A percentile compares a stretch with the other conserved stretches of the same genome.
Conservation (phyloP, 768 basidiomycete genomes). For the Lyophyllum decastes region DNA sequence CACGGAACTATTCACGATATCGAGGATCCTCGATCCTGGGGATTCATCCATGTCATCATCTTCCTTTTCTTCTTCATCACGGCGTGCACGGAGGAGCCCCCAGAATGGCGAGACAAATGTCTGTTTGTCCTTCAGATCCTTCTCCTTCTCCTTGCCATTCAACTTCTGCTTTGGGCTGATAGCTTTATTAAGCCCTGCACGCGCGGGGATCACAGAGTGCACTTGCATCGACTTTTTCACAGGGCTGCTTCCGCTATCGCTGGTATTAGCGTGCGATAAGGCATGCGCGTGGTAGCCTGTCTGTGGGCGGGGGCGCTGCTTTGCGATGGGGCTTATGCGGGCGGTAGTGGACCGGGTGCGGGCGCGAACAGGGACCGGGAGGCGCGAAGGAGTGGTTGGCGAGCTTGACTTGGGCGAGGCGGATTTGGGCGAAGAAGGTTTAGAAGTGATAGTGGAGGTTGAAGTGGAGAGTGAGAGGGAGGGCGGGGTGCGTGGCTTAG, state of each 20-base stretch:
- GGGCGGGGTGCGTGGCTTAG: slow-evolving; percentile 17
- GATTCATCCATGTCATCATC: slow-evolving; percentile 2
- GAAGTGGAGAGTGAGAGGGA: slow-evolving; percentile 14
- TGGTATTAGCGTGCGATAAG: slow-evolving; percentile 26
- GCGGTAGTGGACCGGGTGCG: slow-evolving; percentile 25
- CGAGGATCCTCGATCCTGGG: slow-evolving; percentile 11
- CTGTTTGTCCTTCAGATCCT: not conserved
- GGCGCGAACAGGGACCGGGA: slow-evolving; percentile 21
- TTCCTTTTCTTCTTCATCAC: not conserved
- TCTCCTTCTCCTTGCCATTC: not conserved
- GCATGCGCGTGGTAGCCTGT: slow-evolving; percentile 29
- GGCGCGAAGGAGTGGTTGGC: slow-evolving; percentile 18
- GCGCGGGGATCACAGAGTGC: slow-evolving; percentile 5
- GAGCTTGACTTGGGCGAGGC: slow-evolving; percentile 3
- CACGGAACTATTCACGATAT: slow-evolving; percentile 13
- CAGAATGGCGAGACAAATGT: not conserved
- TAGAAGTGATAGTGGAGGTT: slow-evolving; percentile 17
- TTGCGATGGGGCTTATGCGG: slow-evolving; percentile 12
- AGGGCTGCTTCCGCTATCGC: not conserved
- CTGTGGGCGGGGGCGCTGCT: slow-evolving; percentile 22
- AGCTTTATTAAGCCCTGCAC: not conserved
- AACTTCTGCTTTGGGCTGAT: not conserved
- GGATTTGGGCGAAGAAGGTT: slow-evolving; percentile 19
- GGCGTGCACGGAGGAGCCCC: not conserved
- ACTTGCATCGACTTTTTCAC: not conserved